Evolutionary conservation across 2,329 filamentous ascomycete species (phyloP).

Genomic region (Albophoma yamanashiensis): DNA sequence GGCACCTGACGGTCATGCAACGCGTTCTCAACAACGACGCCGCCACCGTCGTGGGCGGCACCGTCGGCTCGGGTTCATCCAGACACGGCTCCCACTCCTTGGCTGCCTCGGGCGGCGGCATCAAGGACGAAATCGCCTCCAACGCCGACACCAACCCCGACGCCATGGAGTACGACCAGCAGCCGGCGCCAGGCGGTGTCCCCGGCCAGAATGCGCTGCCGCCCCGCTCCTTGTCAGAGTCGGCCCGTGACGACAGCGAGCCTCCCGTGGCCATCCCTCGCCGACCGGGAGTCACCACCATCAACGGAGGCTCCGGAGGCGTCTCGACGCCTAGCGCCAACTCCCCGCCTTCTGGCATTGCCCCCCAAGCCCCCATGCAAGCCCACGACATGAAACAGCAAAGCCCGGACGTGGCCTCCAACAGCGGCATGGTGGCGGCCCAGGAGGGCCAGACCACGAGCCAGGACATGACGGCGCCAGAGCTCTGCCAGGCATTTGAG

Average conservation of each 20-base stretch:
- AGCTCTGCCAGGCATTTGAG: slow-evolving; percentile 49
- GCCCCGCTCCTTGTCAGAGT: slow-evolving; percentile 25
- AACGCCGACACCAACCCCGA: slow-evolving; percentile 45
- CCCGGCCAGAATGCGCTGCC: slow-evolving; percentile 18
- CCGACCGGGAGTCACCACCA: slow-evolving; percentile 45
- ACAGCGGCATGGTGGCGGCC: slow-evolving; percentile 16
- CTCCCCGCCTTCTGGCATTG: slow-evolving; percentile 27
- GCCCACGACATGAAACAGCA: slow-evolving; percentile 24
- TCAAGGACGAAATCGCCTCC: slow-evolving; percentile 45
- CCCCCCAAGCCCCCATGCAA: slow-evolving; percentile 13
- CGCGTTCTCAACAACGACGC: slow-evolving; percentile 47
- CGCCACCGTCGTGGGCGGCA: slow-evolving; percentile 12
- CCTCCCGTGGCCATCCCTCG: slow-evolving; percentile 36
- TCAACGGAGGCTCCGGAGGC: slow-evolving; percentile 44
- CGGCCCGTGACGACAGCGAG: slow-evolving; percentile 40
- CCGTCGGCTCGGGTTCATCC: slow-evolving; percentile 14
- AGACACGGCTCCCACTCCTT: slow-evolving; percentile 23
- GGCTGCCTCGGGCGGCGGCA: slow-evolving; percentile 11
- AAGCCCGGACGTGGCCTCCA: slow-evolving; percentile 19
- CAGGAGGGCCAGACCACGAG: slow-evolving; percentile 23
- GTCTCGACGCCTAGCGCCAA: slow-evolving; percentile 33
- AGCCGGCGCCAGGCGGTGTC: slow-evolving; percentile 12
- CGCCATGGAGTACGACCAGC: slow-evolving; percentile 46
- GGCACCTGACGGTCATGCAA: slow-evolving; percentile 51
- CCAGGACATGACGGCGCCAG: slow-evolving; percentile 47